Evolutionary conservation across 352 stramenopile genomes (phyloP).

Genomic region (Phytophthora palmivora): DNA sequence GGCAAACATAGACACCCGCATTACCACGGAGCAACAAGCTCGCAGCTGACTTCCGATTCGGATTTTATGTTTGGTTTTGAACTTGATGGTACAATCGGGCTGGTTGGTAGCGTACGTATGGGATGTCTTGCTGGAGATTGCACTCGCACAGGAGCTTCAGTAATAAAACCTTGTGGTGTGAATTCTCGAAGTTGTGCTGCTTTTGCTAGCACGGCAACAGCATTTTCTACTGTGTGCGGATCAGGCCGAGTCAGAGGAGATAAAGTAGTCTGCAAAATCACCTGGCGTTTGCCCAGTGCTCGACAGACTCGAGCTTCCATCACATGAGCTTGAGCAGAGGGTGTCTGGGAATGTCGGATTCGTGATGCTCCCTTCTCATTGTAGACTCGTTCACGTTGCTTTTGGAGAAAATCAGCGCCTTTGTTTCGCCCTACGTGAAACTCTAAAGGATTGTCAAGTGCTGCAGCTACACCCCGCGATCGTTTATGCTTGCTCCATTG

Average conservation of each 20-base stretch:
- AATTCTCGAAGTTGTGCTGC: conserved; percentile 39
- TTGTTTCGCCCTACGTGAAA: conserved; percentile 50
- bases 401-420: conserved; percentile 58
- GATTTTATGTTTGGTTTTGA: conserved; percentile 5
- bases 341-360: conserved; percentile 54
- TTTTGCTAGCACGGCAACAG: conserved; percentile 33
- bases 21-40: conserved; percentile 44
- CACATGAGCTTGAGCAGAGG: conserved; percentile 44
- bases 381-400: conserved; percentile 49
- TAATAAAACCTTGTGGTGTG: conserved; percentile 26
- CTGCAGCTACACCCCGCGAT: conserved; percentile 50
- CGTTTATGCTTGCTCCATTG: conserved; percentile 42
- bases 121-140: conserved; percentile 17
- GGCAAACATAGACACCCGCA: conserved; percentile 30
- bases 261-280: conserved; percentile 9
- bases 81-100: conserved; percentile 9
- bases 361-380: conserved; percentile 37
- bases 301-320: conserved; percentile 51
- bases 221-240: conserved; percentile 44
- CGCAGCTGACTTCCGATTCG: conserved; percentile 17
- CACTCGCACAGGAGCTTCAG: conserved; percentile 7
- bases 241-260: conserved; percentile 48
- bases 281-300: conserved; percentile 46
- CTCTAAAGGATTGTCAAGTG: conserved; percentile 34
- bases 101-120: conserved; percentile 28